These are phyloP conservation scores for Suillus subalutaceus DNA, from an alignment of 768 basidiomycete species.

Conservation along the genomic window DNA sequence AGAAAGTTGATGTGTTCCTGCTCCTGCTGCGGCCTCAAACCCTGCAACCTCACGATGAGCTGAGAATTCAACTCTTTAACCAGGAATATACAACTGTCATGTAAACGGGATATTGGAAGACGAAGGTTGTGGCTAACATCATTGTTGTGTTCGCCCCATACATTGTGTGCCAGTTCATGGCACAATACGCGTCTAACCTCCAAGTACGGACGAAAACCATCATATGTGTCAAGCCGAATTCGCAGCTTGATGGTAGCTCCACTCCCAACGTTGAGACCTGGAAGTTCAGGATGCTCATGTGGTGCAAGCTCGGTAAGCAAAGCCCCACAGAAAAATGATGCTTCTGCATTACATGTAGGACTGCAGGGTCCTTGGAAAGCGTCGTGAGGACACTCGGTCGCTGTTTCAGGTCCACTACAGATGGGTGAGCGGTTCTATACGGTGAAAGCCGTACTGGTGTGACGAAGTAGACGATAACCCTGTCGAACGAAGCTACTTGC, in stretches of 20 bases:
- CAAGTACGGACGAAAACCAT: conserved; percentile 68
- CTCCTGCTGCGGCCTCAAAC: conserved; percentile 56
- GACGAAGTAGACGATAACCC: conserved; percentile 39
- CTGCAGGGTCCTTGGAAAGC: conserved; percentile 71
- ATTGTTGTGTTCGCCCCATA: conserved; percentile 72
- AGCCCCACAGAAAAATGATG: conserved; percentile 67
- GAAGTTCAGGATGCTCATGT: conserved; percentile 69
- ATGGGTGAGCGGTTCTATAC: conserved; percentile 60
- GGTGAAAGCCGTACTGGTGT: conserved; percentile 63
- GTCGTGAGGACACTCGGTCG: conserved; percentile 55
- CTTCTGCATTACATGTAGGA: conserved; percentile 68
- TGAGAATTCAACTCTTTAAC: conserved; percentile 78
- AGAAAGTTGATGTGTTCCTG: conserved; percentile 57
- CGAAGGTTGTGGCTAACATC: conserved; percentile 49
- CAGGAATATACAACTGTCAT: conserved; percentile 20
- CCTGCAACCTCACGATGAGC: conserved; percentile 70
- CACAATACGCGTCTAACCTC: conserved; percentile 71
- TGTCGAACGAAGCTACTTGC: conserved; percentile 60
- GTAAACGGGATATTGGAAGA: conserved; percentile 1
- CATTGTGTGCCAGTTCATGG: conserved; percentile 78
- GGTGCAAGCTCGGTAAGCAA: conserved; percentile 80
- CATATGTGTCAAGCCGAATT: conserved; percentile 68
- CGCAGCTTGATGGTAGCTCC: conserved; percentile 70
- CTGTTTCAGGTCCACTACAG: conserved; percentile 65
- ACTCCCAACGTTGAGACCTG: conserved; percentile 67